Base-by-base conservation (phyloP, 2,329 filamentous ascomycete genomes). In the Pseudofabraea citricarpa region DNA sequence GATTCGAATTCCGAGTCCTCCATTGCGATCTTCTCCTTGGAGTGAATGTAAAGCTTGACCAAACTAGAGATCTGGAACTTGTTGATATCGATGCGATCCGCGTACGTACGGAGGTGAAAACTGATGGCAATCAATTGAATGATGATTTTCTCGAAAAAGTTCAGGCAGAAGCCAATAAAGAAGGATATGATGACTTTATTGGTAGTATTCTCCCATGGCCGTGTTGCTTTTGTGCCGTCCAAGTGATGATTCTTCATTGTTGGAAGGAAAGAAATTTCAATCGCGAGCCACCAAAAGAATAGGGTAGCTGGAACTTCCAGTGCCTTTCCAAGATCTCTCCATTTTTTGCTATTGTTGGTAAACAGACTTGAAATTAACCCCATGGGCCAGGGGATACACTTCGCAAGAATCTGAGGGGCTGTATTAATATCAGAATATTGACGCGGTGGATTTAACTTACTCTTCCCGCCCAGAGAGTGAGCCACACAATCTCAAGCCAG, bases 61-160 rank as follows among this genome's bases (percentile, higher is more conserved):
- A 85, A 61, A 53, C 75, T 79, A 9, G 74, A 80, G 45, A 95
- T 90, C 58, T 94, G 87, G 51, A 90, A 89, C 61, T 95, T 95
- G 71, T 95, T 95, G 63, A 91, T 75, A 49, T 93, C 88, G 56
- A 96, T 96, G 13, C 91, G 76, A 55, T 91, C 88, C 19, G 87
- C 83, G 58, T 97, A 97, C 0, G 91, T 96, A 35, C 91, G 79
- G 45, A 87, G 73, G 62, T 97, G 91, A 65, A 97, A 97, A 49
- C 85, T 90, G 45, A 90, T 90, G 23, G 91, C 90, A 54, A 97
- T 95, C 67, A 95, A 83, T 60, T 96, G 90, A 43, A 96, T 95
- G 53, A 95, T 77, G 47, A 96, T 86, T 71, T 96, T 97, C 64
- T 96, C 90, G 41, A 85, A 73, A 47, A 93, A 85, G 64, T 97